Conservation (phyloP, 805 yeast genomes). For the Wickerhamiella alocasiicola region DNA sequence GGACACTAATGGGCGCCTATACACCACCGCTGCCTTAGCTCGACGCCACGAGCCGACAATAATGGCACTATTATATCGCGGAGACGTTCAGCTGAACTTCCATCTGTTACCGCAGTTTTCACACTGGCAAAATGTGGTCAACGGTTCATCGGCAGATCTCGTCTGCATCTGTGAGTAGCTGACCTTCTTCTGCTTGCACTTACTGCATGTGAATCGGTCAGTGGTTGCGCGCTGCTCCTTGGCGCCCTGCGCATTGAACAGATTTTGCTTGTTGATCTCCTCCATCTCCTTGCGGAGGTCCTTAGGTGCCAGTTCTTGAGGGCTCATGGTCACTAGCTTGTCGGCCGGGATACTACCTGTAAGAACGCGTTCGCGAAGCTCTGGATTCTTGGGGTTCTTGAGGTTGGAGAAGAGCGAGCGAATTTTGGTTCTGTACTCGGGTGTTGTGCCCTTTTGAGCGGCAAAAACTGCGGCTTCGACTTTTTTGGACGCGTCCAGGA, state of each 20-base stretch:
- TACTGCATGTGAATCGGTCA: slow-evolving; percentile 93
- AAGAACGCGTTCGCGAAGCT: slow-evolving; percentile 56
- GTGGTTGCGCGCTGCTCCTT: slow-evolving; percentile 91
- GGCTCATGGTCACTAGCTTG: slow-evolving; percentile 64
- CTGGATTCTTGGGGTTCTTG: slow-evolving; percentile 82
- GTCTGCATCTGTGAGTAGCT: slow-evolving; percentile 97
- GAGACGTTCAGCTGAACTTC: slow-evolving; percentile 93
- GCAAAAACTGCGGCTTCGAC: slow-evolving; percentile 64
- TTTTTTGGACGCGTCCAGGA: slow-evolving; percentile 50
- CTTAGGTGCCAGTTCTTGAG: slow-evolving; percentile 95
- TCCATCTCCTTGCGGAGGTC: slow-evolving; percentile 75
- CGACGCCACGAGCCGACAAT: no score
- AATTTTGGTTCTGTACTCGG: slow-evolving; percentile 64
- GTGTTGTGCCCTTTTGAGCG: slow-evolving; percentile 41
- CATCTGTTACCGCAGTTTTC: slow-evolving; percentile 96
- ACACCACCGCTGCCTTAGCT: no score
- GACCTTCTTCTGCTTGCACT: slow-evolving; percentile 94
- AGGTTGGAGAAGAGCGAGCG: slow-evolving; percentile 79
- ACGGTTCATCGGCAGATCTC: slow-evolving; percentile 96
- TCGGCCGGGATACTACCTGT: slow-evolving; percentile 54
- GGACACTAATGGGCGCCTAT: no score
- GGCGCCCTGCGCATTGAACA: slow-evolving; percentile 96
- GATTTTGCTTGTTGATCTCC: slow-evolving; percentile 71
- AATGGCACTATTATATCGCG: no score
- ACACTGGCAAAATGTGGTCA: slow-evolving; percentile 96